Evolutionary conservation across 2,329 filamentous ascomycete genomes (phyloP), one percentile per base, ranked within the genome.

Genomic region (Dendrostoma leiphaemia): DNA sequence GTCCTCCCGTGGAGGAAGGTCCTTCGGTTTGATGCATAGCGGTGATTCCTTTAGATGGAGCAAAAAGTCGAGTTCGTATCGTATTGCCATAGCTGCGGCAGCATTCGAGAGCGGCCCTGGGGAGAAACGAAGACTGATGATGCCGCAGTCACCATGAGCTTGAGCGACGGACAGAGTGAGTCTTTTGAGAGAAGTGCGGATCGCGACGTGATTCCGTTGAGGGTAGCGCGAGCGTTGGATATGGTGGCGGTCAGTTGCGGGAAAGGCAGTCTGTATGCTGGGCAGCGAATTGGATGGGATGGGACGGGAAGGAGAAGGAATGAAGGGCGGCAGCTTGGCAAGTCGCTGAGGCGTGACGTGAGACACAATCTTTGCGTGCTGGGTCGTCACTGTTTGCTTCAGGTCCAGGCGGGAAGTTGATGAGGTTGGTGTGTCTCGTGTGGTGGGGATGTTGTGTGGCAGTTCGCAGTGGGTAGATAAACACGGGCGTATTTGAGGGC

Each of bases 1-100:
- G 77, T 96, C 90, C 74, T 96, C 91, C 60, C 88, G 82, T 24
- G 91, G 88, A 61, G 91, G 92, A 43, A 97, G 80, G 60, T 80
- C 82, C 60, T 86, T 77, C 44, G 93, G 93, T 72, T 90, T 95
- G 63, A 81, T 76, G 66, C 91, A 91, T 70, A 96, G 78, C 61
- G 91, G 91, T 60, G 93, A 97, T 57, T 88, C 79, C 72, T 87
- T 84, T 65, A 97, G 77, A 69, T 81, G 79, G 64, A 91, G 77
- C 63, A 97, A 79, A 72, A 89, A 81, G 60, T 92, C 89, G 71
- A 83, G 79, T 59, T 88, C 82, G 71, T 97, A 97, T 77, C 84
- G 82, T 66, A 77, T 70, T 67, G 77, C 74, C 79, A 83, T 83
- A 38, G 47, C 37, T 48, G 49, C 51, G 55, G 38, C 43, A 48